These are phyloP conservation scores for Zymoseptoria tritici DNA, from an alignment of 2,329 filamentous ascomycete genomes.

Conservation along the genomic window DNA sequence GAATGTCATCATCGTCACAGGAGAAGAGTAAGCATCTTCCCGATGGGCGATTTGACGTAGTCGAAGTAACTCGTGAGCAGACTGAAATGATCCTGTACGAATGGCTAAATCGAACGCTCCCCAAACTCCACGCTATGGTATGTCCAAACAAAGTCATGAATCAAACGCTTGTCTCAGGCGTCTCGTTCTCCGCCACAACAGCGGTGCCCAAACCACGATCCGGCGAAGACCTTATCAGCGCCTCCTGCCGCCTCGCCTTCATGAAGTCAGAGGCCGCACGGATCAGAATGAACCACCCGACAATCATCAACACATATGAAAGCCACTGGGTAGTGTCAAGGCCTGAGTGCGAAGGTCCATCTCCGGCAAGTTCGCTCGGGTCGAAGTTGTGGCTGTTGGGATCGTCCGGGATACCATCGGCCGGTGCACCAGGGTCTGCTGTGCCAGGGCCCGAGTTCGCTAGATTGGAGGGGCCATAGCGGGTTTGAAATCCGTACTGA, in stretches of 20 bases:
- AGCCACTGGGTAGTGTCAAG: constrained; percentile 78
- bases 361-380: constrained; percentile 50
- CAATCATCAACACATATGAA: constrained; percentile 88
- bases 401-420: constrained; percentile 59
- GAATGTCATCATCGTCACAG: too few relatives aligned
- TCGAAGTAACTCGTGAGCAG: not conserved
- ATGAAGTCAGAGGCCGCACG: constrained; percentile 88
- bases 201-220: constrained; percentile 78
- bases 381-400: constrained; percentile 89
- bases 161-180: constrained; percentile 55
- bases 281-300: constrained; percentile 97
- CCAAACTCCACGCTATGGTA: constrained; percentile 1
- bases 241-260: constrained; percentile 80
- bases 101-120: not conserved
- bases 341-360: constrained; percentile 35
- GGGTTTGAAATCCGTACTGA: constrained; percentile 96
- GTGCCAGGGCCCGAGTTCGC: constrained; percentile 5
- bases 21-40: too few relatives aligned
- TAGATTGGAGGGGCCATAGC: constrained; percentile 39
- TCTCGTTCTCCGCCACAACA: constrained; percentile 79
- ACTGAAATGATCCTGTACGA: not conserved
- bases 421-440: constrained; percentile 3
- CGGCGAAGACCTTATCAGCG: constrained; percentile 85
- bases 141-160: not conserved
- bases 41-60: not conserved